Conservation (phyloP, 441 rosid genomes). For the Croton laevigatus region DNA sequence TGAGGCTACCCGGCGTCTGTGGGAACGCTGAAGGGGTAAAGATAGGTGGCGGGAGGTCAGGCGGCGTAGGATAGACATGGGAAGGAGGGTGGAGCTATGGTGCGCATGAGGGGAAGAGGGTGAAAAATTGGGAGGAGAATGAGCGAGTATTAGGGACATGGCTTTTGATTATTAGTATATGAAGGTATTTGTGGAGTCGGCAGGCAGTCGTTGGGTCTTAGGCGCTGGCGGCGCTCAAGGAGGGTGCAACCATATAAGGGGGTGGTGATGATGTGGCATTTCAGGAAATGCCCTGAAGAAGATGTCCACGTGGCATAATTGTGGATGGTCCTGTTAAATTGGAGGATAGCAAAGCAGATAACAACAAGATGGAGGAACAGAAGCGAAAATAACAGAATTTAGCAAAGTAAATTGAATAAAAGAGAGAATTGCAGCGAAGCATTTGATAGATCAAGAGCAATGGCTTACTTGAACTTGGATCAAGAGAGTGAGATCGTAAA, state of each 20-base stretch:
- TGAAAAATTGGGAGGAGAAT: slow-evolving; percentile 13
- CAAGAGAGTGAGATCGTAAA: too few relatives aligned
- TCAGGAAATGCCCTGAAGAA: not conserved
- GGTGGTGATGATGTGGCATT: slow-evolving; percentile 26
- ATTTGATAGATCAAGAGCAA: too few relatives aligned
- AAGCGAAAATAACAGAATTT: too few relatives aligned
- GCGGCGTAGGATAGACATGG: slow-evolving; percentile 81
- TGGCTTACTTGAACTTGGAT: too few relatives aligned
- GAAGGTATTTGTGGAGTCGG: slow-evolving; percentile 1
- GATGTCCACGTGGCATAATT: slow-evolving; percentile 34
- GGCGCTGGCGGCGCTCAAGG: slow-evolving; percentile 31
- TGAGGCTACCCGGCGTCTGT: slow-evolving; percentile 39
- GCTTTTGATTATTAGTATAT: slow-evolving; percentile 1
- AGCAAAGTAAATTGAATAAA: too few relatives aligned
- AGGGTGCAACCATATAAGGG: slow-evolving; percentile 10
- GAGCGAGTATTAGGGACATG: slow-evolving; percentile 26
- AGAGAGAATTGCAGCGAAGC: too few relatives aligned
- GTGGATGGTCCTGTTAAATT: slow-evolving; percentile 1
- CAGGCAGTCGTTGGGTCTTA: slow-evolving; percentile 4
- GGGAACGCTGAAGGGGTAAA: slow-evolving; percentile 30
- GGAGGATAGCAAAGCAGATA: slow-evolving; percentile 6
- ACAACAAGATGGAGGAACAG: too few relatives aligned
- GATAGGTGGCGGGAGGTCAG: slow-evolving; percentile 30
- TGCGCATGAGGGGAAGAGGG: slow-evolving; percentile 47
- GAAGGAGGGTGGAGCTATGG: slow-evolving; percentile 37